These are phyloP conservation scores for Suillus weaverae DNA, from an alignment of 768 basidiomycete species.

Conservation along the genomic window DNA sequence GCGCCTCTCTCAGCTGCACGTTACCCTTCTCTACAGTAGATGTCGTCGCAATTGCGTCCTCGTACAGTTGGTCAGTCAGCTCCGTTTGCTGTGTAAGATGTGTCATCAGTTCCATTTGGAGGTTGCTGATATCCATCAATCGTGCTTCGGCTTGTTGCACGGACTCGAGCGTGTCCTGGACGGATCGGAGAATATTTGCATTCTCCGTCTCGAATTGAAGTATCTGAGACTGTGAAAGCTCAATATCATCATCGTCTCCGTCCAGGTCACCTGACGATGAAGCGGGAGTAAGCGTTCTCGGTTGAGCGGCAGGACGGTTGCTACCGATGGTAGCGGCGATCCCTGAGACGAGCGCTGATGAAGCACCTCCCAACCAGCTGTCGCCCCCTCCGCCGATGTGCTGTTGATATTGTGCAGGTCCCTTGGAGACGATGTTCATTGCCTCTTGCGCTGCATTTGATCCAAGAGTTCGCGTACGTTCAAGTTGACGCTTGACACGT, in stretches of 20 bases:
- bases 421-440: slow-evolving; percentile 42
- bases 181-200: slow-evolving; percentile 76
- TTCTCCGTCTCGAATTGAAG: slow-evolving; percentile 94
- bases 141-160: slow-evolving; percentile 92
- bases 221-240: slow-evolving; percentile 84
- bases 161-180: slow-evolving; percentile 83
- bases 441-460: slow-evolving; percentile 72
- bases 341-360: slow-evolving; percentile 52
- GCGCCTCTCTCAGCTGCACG: slow-evolving; percentile 85
- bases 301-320: slow-evolving; percentile 27
- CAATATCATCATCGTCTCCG: slow-evolving; percentile 77
- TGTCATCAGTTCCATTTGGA: slow-evolving; percentile 89
- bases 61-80: slow-evolving; percentile 89
- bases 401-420: slow-evolving; percentile 21
- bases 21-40: slow-evolving; percentile 89
- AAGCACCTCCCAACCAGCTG: slow-evolving; percentile 64
- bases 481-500: slow-evolving; percentile 83
- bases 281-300: slow-evolving; percentile 24
- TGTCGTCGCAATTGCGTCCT: slow-evolving; percentile 89
- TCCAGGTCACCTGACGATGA: slow-evolving; percentile 45
- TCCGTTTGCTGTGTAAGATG: slow-evolving; percentile 91
- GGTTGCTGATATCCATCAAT: slow-evolving; percentile 86
- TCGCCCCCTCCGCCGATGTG: slow-evolving; percentile 29
- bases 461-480: slow-evolving; percentile 80
- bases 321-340: slow-evolving; percentile 62